Evolutionary conservation across 2,329 filamentous ascomycete genomes (phyloP).

Genomic region (Epichloe typhina): DNA sequence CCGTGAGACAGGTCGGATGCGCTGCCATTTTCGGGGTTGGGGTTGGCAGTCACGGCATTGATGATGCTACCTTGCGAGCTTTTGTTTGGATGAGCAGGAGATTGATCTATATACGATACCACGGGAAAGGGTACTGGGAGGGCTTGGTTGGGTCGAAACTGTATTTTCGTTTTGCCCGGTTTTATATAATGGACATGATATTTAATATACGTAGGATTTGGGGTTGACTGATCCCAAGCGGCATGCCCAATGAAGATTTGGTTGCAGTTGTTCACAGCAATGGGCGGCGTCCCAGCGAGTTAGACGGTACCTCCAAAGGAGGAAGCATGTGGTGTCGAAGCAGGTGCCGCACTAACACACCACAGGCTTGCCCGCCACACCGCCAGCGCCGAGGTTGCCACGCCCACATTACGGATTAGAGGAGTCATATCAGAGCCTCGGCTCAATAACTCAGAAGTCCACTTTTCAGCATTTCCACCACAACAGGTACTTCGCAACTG

Average conservation of each 20-base stretch:
- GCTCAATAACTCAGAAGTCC: constrained; percentile 1
- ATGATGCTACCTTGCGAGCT: too few relatives aligned
- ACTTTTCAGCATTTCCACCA: background rate
- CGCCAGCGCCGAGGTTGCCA: background rate
- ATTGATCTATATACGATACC: background rate
- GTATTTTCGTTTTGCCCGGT: background rate
- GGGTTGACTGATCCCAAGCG: too few relatives aligned
- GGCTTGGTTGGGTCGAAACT: background rate
- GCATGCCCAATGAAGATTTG: too few relatives aligned
- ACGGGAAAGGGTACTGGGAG: background rate
- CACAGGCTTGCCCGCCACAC: background rate
- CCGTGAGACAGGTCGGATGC: background rate
- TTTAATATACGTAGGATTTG: too few relatives aligned
- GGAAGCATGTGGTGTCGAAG: too few relatives aligned
- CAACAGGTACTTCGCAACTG: background rate
- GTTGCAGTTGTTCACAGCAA: too few relatives aligned
- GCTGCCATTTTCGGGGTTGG: too few relatives aligned
- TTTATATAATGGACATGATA: background rate
- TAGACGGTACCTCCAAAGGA: too few relatives aligned
- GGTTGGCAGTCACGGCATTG: too few relatives aligned
- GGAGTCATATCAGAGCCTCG: background rate
- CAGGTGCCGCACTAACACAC: background rate
- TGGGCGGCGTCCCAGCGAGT: too few relatives aligned
- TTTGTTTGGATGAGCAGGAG: background rate
- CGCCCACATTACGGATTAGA: too few relatives aligned